A percentile compares a stretch with the other conserved stretches of the same genome.
These are phyloP conservation scores for Penicillium paradoxum DNA, from an alignment of 495 filamentous ascomycete species.

Conservation along the genomic window DNA sequence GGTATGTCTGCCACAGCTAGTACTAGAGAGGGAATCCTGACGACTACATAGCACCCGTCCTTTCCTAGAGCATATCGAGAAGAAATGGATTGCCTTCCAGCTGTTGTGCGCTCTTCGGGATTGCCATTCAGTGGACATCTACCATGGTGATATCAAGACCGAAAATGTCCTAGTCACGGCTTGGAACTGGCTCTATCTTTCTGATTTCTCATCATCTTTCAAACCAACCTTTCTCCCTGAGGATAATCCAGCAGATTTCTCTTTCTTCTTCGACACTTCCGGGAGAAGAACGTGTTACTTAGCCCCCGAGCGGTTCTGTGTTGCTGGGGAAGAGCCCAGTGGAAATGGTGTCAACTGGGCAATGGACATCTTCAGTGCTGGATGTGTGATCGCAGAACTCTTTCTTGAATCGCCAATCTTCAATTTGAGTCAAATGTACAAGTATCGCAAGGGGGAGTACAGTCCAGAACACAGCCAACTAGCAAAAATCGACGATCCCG, in stretches of 20 bases:
- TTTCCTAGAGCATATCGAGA: conserved; percentile 95
- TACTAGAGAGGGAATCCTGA: background rate
- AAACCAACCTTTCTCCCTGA: conserved; percentile 94
- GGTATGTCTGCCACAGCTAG: conserved; percentile 36
- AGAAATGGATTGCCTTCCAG: conserved; percentile 98
- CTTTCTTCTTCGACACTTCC: conserved; percentile 94
- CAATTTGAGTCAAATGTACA: conserved; percentile 86
- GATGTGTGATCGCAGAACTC: conserved; percentile 95
- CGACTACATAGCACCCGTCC: conserved; percentile 74
- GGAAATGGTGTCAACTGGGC: conserved; percentile 74
- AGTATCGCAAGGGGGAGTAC: conserved; percentile 88
- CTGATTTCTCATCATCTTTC: conserved; percentile 93
- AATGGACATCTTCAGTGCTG: conserved; percentile 98
- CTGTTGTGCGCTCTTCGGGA: conserved; percentile 89
- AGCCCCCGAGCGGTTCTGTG: conserved; percentile 86
- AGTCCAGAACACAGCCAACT: conserved; percentile 76
- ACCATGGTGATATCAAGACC: conserved; percentile 97
- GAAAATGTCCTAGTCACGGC: conserved; percentile 96
- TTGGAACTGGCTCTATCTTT: conserved; percentile 98
- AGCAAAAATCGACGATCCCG: conserved; percentile 79
- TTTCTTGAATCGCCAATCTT: conserved; percentile 96
- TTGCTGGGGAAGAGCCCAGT: conserved; percentile 59
- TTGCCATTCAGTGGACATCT: conserved; percentile 84
- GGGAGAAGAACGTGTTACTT: conserved; percentile 92
- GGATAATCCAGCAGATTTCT: conserved; percentile 95